Conservation (phyloP, 106 monocot genomes). For the Chionographis japonica region DNA sequence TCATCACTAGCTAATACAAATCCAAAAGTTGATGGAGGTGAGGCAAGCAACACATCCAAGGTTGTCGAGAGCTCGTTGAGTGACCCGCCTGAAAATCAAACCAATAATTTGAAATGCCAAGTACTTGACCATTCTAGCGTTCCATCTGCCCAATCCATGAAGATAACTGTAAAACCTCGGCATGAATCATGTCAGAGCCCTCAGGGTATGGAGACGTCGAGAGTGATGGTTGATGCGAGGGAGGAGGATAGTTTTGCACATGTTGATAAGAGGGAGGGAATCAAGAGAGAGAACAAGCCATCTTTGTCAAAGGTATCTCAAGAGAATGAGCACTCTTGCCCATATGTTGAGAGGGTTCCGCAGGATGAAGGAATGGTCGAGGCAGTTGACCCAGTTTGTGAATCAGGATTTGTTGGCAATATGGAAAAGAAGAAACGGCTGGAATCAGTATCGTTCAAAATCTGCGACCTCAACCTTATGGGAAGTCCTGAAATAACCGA, state of each 20-base stretch:
- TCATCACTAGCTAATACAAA: slow-evolving; percentile 19
- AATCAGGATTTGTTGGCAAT: slow-evolving; percentile 16
- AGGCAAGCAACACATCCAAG: neutral
- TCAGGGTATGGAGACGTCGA: slow-evolving; percentile 8
- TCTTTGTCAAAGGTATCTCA: slow-evolving; percentile 5
- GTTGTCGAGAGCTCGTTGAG: neutral
- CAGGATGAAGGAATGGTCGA: slow-evolving; percentile 36
- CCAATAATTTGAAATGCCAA: slow-evolving; percentile 4
- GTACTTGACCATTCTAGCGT: slow-evolving; percentile 3
- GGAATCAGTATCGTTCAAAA: slow-evolving; percentile 44
- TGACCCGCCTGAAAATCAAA: slow-evolving; percentile 1
- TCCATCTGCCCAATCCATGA: slow-evolving; percentile 3
- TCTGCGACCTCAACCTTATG: slow-evolving; percentile 65
- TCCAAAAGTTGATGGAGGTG: slow-evolving; percentile 18
- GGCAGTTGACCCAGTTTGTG: slow-evolving; percentile 24
- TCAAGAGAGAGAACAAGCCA: slow-evolving; percentile 6
- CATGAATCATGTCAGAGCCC: slow-evolving; percentile 11
- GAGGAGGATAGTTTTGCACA: slow-evolving; percentile 17
- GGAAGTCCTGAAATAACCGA: slow-evolving; percentile 45
- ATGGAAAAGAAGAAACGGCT: slow-evolving; percentile 41
- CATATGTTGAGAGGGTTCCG: slow-evolving; percentile 7
- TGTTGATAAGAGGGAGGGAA: slow-evolving; percentile 11
- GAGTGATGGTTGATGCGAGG: slow-evolving; percentile 1
- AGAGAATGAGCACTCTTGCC: slow-evolving; percentile 12
- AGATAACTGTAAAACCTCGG: slow-evolving; percentile 9